A percentile compares a stretch with the other conserved stretches of the same genome.
Conservation (phyloP, 2,329 filamentous ascomycete genomes). For the Fusarium tjaetaba region DNA sequence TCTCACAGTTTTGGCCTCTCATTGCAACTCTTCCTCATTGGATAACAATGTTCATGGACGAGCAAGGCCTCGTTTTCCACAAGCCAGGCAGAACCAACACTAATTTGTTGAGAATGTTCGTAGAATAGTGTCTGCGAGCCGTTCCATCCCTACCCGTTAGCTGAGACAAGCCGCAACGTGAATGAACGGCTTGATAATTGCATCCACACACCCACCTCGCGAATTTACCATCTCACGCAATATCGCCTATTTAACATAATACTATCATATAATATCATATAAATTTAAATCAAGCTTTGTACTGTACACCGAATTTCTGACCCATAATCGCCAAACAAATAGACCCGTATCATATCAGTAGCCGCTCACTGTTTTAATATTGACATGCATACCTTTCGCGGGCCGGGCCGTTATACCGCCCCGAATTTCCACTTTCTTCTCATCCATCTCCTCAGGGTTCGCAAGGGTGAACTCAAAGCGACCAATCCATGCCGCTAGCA, state of each 20-base stretch:
- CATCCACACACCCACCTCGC: background rate
- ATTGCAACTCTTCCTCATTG: background rate
- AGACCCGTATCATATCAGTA: slow-evolving; percentile 53
- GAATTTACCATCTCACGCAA: background rate
- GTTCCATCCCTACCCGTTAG: background rate
- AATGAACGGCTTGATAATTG: background rate
- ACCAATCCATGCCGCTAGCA: slow-evolving; percentile 81
- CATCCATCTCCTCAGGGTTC: slow-evolving; percentile 70
- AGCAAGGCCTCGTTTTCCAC: background rate
- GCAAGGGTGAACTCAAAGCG: slow-evolving; percentile 72
- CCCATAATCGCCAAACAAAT: background rate
- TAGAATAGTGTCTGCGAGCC: background rate
- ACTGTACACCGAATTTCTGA: background rate
- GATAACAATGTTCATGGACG: background rate
- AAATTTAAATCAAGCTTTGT: background rate
- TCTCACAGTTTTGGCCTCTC: background rate
- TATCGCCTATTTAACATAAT: background rate
- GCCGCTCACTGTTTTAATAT: slow-evolving; percentile 71
- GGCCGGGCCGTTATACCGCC: slow-evolving; percentile 78
- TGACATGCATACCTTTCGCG: slow-evolving; percentile 75
- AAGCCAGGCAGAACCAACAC: background rate
- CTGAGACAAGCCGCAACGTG: background rate
- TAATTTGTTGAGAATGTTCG: background rate
- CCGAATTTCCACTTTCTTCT: slow-evolving; percentile 73
- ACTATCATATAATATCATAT: background rate